phyloP scores from a whole-genome alignment of 2,329 filamentous ascomycete species.

The Cladophialophora psammophila region DNA sequence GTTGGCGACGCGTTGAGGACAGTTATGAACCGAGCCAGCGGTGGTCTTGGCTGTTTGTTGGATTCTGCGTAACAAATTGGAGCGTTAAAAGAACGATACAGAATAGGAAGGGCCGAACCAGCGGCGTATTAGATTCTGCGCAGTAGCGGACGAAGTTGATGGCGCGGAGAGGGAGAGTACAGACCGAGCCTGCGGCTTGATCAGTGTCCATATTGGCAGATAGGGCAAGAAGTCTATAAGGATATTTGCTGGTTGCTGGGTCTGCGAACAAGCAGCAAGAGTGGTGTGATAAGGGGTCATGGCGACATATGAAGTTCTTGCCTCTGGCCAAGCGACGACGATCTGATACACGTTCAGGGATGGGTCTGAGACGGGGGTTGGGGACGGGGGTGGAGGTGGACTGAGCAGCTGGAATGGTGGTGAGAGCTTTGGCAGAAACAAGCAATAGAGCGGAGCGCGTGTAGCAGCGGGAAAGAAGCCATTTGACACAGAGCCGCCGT shows the following conservation, averaged over 20 bases:
- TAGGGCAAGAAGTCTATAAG: not conserved
- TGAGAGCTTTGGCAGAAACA: not conserved
- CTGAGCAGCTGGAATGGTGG: not conserved
- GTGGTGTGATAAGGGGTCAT: slow-evolving; percentile 14
- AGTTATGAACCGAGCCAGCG: not conserved
- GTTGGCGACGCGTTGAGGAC: not conserved
- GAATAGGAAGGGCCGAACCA: slow-evolving; percentile 4
- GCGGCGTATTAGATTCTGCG: not conserved
- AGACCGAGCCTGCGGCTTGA: slow-evolving; percentile 3
- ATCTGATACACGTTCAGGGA: slow-evolving; percentile 10
- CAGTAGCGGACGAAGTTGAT: not conserved
- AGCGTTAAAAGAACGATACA: not conserved
- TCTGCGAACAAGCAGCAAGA: not conserved
- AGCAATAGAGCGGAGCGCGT: not conserved
- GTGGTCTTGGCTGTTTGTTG: not conserved
- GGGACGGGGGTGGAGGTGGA: not conserved
- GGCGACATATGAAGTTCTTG: slow-evolving; percentile 2
- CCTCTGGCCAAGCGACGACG: slow-evolving; percentile 11
- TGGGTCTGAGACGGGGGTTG: not conserved
- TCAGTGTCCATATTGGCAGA: slow-evolving; percentile 7
- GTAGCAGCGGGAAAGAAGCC: not conserved
- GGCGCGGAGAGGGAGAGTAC: not conserved
- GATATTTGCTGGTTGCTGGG: not conserved
- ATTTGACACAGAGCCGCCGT: not conserved
- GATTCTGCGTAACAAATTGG: not conserved